Percentiles rank a stretch among this genome's conserved stretches.
phyloP scores from a whole-genome alignment of 2,329 filamentous ascomycete genomes.

The Fusarium tanahbumbuense region DNA sequence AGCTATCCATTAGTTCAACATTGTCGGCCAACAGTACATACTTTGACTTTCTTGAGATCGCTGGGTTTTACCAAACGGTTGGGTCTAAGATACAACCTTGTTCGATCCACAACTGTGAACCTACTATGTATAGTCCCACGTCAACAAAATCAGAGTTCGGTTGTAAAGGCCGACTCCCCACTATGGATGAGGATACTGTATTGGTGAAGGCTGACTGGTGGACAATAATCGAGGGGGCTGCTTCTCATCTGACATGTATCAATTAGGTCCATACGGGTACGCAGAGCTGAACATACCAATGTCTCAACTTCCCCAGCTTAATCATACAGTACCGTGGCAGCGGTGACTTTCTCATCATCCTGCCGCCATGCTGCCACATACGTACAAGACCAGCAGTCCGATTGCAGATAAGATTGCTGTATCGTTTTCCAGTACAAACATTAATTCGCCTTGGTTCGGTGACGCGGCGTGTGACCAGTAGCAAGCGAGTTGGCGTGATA shows the following conservation, averaged over 20 bases:
- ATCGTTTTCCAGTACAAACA: not conserved
- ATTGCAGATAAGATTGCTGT: not conserved
- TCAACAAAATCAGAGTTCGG: conserved; percentile 24
- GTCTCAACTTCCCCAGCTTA: conserved; percentile 10
- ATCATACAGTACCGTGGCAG: not conserved
- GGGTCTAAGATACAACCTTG: conserved; percentile 16
- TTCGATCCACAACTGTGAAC: not conserved
- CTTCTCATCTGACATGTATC: not conserved
- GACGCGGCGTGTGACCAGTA: conserved; percentile 15
- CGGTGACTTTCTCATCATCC: not conserved
- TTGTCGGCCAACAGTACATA: not conserved
- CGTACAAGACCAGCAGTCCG: not conserved
- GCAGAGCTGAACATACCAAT: conserved; percentile 4
- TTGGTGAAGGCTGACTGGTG: not conserved
- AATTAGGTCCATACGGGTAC: not conserved
- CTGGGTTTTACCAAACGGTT: conserved; percentile 25
- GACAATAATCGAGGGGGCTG: not conserved
- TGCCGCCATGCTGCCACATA: not conserved
- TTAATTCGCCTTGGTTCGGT: not conserved
- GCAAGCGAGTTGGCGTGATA: conserved; percentile 28
- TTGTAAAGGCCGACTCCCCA: conserved; percentile 23
- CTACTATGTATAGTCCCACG: not conserved
- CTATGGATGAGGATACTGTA: conserved; percentile 12
- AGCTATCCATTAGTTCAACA: conserved; percentile 3
- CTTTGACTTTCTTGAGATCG: not conserved